These are phyloP conservation scores for Omphalea diandra DNA, from an alignment of 441 rosid species.

Conservation along the genomic window DNA sequence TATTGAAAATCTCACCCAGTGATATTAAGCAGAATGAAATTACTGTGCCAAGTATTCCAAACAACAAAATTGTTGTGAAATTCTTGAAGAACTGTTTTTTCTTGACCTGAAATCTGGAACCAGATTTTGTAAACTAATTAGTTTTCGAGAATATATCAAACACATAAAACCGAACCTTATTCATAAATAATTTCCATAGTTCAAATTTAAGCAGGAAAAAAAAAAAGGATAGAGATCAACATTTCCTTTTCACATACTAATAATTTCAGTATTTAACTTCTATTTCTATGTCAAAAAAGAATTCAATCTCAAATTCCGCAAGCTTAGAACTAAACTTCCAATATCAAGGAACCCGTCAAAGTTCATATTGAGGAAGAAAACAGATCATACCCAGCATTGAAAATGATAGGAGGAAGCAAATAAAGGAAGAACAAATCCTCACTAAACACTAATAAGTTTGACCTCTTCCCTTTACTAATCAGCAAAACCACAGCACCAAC, in stretches of 20 bases:
- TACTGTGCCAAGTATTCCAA: slow-evolving; percentile 65
- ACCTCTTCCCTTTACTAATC: slow-evolving; percentile 31
- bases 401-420: slow-evolving; percentile 70
- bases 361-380: slow-evolving; percentile 9
- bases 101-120: slow-evolving; percentile 74
- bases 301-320: background rate
- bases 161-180: background rate
- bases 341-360: slow-evolving; percentile 2
- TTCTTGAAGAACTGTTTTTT: slow-evolving; percentile 77
- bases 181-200: background rate
- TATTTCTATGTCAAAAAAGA: background rate
- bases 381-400: slow-evolving; percentile 60
- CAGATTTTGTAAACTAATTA: slow-evolving; percentile 22
- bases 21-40: slow-evolving; percentile 75
- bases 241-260: background rate
- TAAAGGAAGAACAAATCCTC: slow-evolving; percentile 74
- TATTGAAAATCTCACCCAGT: slow-evolving; percentile 34
- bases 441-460: slow-evolving; percentile 38
- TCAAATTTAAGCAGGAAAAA: background rate
- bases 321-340: background rate
- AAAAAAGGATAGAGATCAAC: background rate
- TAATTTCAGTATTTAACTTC: background rate
- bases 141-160: too few relatives aligned
- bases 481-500: slow-evolving; percentile 57
- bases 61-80: slow-evolving; percentile 57